These are phyloP conservation scores for Populus deltoides DNA, from an alignment of 345 rosid genomes.

Conservation along the genomic window DNA sequence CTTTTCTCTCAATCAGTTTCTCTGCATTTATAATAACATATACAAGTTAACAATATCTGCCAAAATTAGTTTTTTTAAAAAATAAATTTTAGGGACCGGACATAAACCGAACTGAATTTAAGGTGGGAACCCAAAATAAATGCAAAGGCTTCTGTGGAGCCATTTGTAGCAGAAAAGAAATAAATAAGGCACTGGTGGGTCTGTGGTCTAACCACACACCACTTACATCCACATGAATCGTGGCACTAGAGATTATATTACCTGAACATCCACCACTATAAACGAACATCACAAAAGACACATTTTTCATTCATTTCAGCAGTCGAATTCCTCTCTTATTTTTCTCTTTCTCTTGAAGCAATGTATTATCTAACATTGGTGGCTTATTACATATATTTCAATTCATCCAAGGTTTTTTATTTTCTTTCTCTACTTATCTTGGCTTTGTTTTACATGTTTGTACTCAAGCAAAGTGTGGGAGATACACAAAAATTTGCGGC, in stretches of 20 bases:
- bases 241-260: background rate
- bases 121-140: background rate
- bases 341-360: background rate
- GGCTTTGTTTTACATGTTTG: constrained; percentile 20
- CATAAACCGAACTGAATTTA: background rate
- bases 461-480: background rate
- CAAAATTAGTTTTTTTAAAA: no score
- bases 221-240: background rate
- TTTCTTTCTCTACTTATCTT: constrained; percentile 16
- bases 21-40: no score
- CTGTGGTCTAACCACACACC: background rate
- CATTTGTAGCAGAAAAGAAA: background rate
- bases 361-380: constrained; percentile 28
- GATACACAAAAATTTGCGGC: constrained; percentile 8
- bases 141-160: background rate
- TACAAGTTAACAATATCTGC: no score
- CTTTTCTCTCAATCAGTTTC: no score
- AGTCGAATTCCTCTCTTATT: background rate
- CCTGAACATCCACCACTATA: background rate
- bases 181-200: background rate
- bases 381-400: constrained; percentile 33
- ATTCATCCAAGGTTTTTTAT: constrained; percentile 17
- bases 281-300: background rate
- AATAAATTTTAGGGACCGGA: background rate
- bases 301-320: background rate